These are phyloP conservation scores for Stylonectria norvegica DNA, from an alignment of 2,329 filamentous ascomycete species.

Conservation along the genomic window DNA sequence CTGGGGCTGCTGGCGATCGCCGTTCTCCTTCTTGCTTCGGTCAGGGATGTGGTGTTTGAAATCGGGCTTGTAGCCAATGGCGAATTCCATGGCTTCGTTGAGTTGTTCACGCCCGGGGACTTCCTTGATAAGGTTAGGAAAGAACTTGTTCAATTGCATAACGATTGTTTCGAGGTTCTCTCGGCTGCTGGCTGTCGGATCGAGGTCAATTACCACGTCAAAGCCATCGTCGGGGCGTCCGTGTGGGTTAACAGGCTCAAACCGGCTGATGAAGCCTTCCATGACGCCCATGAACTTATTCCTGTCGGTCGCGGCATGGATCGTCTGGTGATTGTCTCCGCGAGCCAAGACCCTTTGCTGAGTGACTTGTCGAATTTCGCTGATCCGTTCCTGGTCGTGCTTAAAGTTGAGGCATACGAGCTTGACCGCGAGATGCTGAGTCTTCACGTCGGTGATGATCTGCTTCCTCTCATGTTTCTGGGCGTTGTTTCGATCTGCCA, in stretches of 20 bases:
- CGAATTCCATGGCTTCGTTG: slow-evolving; percentile 72
- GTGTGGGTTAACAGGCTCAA: slow-evolving; percentile 70
- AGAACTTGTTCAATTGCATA: slow-evolving; percentile 66
- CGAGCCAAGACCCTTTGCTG: slow-evolving; percentile 75
- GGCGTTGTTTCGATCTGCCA: slow-evolving; percentile 94
- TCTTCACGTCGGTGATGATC: slow-evolving; percentile 73
- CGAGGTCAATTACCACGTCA: slow-evolving; percentile 78
- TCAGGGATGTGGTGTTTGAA: slow-evolving; percentile 72
- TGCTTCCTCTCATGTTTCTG: slow-evolving; percentile 84
- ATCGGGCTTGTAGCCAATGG: slow-evolving; percentile 73
- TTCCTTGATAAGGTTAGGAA: slow-evolving; percentile 69
- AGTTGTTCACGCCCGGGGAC: slow-evolving; percentile 71
- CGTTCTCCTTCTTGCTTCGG: slow-evolving; percentile 40
- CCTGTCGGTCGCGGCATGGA: slow-evolving; percentile 73
- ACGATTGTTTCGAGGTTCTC: slow-evolving; percentile 82
- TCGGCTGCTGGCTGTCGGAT: slow-evolving; percentile 73
- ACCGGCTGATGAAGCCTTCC: slow-evolving; percentile 87
- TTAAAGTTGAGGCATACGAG: slow-evolving; percentile 87
- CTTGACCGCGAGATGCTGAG: slow-evolving; percentile 59
- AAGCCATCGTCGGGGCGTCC: slow-evolving; percentile 75
- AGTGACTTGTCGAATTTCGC: slow-evolving; percentile 71
- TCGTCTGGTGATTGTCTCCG: slow-evolving; percentile 97
- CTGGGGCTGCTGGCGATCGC: slow-evolving; percentile 27
- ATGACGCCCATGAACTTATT: slow-evolving; percentile 84
- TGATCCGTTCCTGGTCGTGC: slow-evolving; percentile 73